These are phyloP conservation scores for Porpolomopsis calyptriformis DNA, from an alignment of 768 basidiomycete species.

Conservation along the genomic window DNA sequence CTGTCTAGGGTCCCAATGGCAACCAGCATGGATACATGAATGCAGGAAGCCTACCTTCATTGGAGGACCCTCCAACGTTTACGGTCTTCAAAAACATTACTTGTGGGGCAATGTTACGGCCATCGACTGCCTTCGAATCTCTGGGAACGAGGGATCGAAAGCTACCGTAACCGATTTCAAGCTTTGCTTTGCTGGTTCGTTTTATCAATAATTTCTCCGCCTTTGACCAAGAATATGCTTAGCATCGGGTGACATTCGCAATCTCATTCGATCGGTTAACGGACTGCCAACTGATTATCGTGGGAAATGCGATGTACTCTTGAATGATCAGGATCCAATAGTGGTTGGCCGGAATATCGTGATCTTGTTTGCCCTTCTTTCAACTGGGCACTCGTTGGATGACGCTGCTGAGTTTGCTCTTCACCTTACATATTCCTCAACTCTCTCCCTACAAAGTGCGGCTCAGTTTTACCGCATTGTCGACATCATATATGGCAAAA, in stretches of 20 bases:
- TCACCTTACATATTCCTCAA: conserved; percentile 27
- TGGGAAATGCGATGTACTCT: conserved; percentile 16
- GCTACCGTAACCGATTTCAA: conserved; percentile 13
- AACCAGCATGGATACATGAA: conserved; percentile 22
- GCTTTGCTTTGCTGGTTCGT: conserved; percentile 20
- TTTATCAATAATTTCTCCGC: not conserved
- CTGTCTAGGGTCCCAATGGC: conserved; percentile 19
- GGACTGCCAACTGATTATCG: conserved; percentile 16
- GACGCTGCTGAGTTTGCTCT: conserved; percentile 23
- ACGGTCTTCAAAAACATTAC: not conserved
- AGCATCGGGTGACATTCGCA: conserved; percentile 23
- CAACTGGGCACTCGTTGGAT: conserved; percentile 14
- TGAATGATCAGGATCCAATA: conserved; percentile 16
- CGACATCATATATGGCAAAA: conserved; percentile 13
- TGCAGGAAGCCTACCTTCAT: conserved; percentile 18
- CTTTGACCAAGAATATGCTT: not conserved
- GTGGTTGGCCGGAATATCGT: conserved; percentile 17
- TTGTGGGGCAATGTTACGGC: conserved; percentile 20
- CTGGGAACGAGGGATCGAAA: conserved; percentile 15
- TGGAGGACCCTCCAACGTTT: not conserved
- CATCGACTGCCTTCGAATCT: conserved; percentile 19
- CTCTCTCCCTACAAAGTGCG: conserved; percentile 17
- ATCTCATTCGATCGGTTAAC: conserved; percentile 22
- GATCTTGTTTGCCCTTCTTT: conserved; percentile 19
- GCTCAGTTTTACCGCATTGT: conserved; percentile 18